A percentile compares a stretch with the other conserved stretches of the same genome.
Evolutionary conservation across 2,329 filamentous ascomycete genomes (phyloP).

Genomic region (Calonectria pseudoturangicola): DNA sequence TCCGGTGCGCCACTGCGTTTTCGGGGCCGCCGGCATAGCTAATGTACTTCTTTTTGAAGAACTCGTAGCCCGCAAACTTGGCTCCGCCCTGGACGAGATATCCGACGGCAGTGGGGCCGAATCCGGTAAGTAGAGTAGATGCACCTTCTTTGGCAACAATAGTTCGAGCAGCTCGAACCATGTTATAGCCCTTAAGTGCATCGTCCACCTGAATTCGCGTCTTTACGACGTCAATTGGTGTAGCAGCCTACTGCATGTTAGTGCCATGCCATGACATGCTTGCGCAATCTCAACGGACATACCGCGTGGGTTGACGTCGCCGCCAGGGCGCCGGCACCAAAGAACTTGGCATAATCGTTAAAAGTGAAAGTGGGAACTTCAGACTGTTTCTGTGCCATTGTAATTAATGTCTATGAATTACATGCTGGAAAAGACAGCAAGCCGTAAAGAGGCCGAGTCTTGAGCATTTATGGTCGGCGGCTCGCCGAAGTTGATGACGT

Average conservation of each 20-base stretch:
- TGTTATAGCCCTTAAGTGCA: conserved; percentile 87
- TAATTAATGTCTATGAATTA: conserved; percentile 39
- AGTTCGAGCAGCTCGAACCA: conserved; percentile 85
- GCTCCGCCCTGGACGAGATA: conserved; percentile 93
- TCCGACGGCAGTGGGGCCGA: conserved; percentile 89
- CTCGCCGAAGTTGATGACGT: conserved; percentile 38
- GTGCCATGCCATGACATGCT: background rate
- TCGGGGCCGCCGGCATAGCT: conserved; percentile 75
- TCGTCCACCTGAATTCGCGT: conserved; percentile 94
- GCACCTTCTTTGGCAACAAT: conserved; percentile 88
- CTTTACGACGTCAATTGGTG: conserved; percentile 84
- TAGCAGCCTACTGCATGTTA: conserved; percentile 64
- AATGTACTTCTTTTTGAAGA: conserved; percentile 94
- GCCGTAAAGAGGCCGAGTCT: background rate
- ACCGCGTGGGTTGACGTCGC: conserved; percentile 72
- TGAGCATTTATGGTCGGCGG: conserved; percentile 30
- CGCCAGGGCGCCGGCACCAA: conserved; percentile 71
- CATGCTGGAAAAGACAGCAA: background rate
- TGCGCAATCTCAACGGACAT: conserved; percentile 49
- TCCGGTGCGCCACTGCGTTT: conserved; percentile 66
- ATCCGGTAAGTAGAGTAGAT: conserved; percentile 86
- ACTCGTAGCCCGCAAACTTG: conserved; percentile 95
- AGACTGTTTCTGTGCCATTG: conserved; percentile 51
- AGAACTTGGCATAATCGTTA: conserved; percentile 71
- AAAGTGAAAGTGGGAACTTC: conserved; percentile 64